These are phyloP conservation scores for Neurospora sp. DNA, from an alignment of 495 filamentous ascomycete genomes.

Conservation along the genomic window DNA sequence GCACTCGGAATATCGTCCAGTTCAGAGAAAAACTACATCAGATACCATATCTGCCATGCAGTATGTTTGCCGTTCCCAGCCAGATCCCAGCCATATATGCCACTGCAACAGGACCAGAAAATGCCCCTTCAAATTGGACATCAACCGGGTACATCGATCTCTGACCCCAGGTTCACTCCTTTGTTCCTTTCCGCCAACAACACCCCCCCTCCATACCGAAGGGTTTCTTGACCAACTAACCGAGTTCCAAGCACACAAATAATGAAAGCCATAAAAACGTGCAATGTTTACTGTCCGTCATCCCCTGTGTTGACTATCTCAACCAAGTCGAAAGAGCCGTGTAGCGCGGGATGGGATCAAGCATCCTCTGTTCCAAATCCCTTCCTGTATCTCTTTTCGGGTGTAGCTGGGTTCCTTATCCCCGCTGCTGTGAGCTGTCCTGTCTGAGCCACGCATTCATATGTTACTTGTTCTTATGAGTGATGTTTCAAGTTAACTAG, in stretches of 20 bases:
- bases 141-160: background rate
- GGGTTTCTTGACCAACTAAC: background rate
- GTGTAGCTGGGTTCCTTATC: background rate
- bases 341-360: background rate
- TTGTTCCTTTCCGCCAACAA: background rate
- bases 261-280: background rate
- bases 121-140: background rate
- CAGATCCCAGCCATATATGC: background rate
- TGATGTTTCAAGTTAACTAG: background rate
- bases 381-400: background rate
- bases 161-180: background rate
- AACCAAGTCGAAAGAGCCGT: background rate
- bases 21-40: background rate
- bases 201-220: background rate
- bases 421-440: background rate
- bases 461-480: background rate
- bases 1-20: background rate
- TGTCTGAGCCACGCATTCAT: background rate
- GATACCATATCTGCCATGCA: background rate
- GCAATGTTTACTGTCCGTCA: background rate
- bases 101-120: background rate
- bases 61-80: background rate
- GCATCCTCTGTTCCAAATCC: background rate
- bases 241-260: background rate
- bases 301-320: background rate